Evolutionary conservation across 2,329 filamentous ascomycete genomes (phyloP).

Genomic region (Colletotrichum sojae): DNA sequence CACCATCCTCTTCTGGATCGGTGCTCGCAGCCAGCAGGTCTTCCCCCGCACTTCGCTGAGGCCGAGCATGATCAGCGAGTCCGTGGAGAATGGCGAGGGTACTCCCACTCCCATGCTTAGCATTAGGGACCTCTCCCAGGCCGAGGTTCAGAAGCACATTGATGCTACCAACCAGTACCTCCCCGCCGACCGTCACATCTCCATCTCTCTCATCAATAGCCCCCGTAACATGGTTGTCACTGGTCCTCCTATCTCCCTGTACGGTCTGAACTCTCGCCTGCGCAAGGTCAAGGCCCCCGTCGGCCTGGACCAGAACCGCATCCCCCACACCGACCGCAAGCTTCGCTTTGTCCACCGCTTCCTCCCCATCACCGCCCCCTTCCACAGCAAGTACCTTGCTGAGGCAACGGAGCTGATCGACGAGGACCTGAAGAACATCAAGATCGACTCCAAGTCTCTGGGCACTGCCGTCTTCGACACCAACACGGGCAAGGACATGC

Average conservation of each 20-base stretch:
- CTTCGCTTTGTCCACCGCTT: conserved; percentile 97
- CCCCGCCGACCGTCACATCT: conserved; percentile 91
- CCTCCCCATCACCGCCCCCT: conserved; percentile 96
- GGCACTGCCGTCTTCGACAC: conserved; percentile 93
- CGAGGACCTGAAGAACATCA: conserved; percentile 87
- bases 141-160: conserved; percentile 95
- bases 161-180: conserved; percentile 97
- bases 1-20: conserved; percentile 98
- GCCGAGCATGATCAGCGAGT: conserved; percentile 91
- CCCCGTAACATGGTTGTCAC: conserved; percentile 97
- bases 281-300: conserved; percentile 98
- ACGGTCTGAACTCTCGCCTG: conserved; percentile 94
- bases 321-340: conserved; percentile 96
- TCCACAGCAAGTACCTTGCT: conserved; percentile 94
- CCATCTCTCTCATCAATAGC: conserved; percentile 96
- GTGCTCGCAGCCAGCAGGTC: conserved; percentile 94
- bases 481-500: conserved; percentile 87
- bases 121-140: conserved; percentile 90
- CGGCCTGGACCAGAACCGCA: conserved; percentile 94
- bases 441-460: conserved; percentile 80
- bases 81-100: conserved; percentile 94
- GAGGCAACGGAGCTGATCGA: conserved; percentile 87
- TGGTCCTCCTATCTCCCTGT: conserved; percentile 94
- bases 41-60: conserved; percentile 96
- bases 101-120: conserved; percentile 97